Percentiles rank a stretch among this genome's conserved stretches.
These are phyloP conservation scores for Naganishia cerealis DNA, from an alignment of 1,284 basidiomycete species.

Conservation along the genomic window DNA sequence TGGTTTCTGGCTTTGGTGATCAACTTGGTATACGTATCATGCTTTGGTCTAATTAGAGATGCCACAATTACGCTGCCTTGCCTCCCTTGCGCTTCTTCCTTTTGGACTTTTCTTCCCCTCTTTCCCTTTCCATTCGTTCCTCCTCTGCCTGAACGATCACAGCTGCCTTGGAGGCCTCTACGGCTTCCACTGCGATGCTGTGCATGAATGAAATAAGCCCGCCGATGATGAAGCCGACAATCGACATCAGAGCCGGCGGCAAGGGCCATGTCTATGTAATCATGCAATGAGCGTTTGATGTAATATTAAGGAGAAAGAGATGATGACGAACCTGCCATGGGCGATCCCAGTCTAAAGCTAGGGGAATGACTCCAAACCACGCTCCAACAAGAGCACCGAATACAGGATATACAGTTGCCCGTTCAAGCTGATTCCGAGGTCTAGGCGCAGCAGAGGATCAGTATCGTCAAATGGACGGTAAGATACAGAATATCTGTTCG, in stretches of 20 bases:
- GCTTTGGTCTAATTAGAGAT: neutral
- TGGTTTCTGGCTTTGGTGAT: too few species aligned
- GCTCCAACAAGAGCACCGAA: slow-evolving; percentile 70
- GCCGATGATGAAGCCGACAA: slow-evolving; percentile 67
- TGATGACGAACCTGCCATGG: slow-evolving; percentile 78
- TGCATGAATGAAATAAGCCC: slow-evolving; percentile 62
- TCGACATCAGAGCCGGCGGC: slow-evolving; percentile 67
- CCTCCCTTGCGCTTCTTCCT: slow-evolving; percentile 60
- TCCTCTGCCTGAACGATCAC: slow-evolving; percentile 27
- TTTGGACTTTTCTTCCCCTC: slow-evolving; percentile 46
- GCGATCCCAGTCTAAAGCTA: slow-evolving; percentile 90
- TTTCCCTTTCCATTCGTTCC: slow-evolving; percentile 37
- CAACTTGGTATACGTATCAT: neutral
- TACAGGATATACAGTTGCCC: slow-evolving; percentile 74
- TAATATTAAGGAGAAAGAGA: neutral
- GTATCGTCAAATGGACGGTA: neutral
- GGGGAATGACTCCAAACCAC: slow-evolving; percentile 76
- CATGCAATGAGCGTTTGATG: neutral
- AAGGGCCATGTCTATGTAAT: slow-evolving; percentile 70
- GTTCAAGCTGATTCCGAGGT: slow-evolving; percentile 66
- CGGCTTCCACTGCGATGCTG: slow-evolving; percentile 51
- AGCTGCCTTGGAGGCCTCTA: slow-evolving; percentile 11
- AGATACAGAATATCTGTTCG: too few species aligned
- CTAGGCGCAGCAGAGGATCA: slow-evolving; percentile 54
- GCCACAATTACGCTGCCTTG: slow-evolving; percentile 16